phyloP scores from a whole-genome alignment of 2,329 filamentous ascomycete species.

The Diplodia scrobiculata region DNA sequence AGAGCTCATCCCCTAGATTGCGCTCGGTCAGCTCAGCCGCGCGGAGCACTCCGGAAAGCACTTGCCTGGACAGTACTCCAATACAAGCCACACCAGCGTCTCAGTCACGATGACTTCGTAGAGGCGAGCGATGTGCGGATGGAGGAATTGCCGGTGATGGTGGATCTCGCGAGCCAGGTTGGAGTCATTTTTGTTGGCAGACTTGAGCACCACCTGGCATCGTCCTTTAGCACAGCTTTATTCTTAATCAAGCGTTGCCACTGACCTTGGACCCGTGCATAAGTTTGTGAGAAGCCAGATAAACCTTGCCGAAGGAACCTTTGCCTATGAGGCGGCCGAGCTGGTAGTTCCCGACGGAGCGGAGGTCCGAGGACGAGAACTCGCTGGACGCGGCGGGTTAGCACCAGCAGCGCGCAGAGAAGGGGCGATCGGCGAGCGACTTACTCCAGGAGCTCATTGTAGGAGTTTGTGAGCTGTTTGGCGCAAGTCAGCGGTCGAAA shows the following conservation, averaged over 20 bases:
- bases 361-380: conserved; percentile 88
- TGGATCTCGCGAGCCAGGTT: conserved; percentile 98
- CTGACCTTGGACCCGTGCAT: conserved; percentile 95
- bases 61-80: conserved; percentile 92
- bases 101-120: conserved; percentile 99
- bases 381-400: conserved; percentile 61
- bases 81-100: conserved; percentile 87
- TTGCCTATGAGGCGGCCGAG: conserved; percentile 92
- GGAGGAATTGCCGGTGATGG: conserved; percentile 95
- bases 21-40: conserved; percentile 20
- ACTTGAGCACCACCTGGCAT: conserved; percentile 90
- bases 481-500: conserved; percentile 24
- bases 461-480: conserved; percentile 86
- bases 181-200: conserved; percentile 90
- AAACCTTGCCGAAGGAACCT: conserved; percentile 97
- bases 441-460: conserved; percentile 93
- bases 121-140: conserved; percentile 92
- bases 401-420: conserved; percentile 28
- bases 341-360: conserved; percentile 91
- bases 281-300: conserved; percentile 92
- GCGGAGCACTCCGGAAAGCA: background rate
- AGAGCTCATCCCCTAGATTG: conserved; percentile 81
- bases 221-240: conserved; percentile 28
- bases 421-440: conserved; percentile 40
- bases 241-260: conserved; percentile 26